Evolutionary conservation across 345 rosid genomes (phyloP), one percentile per base, ranked within the genome.

Genomic region (Garcia nutans): DNA sequence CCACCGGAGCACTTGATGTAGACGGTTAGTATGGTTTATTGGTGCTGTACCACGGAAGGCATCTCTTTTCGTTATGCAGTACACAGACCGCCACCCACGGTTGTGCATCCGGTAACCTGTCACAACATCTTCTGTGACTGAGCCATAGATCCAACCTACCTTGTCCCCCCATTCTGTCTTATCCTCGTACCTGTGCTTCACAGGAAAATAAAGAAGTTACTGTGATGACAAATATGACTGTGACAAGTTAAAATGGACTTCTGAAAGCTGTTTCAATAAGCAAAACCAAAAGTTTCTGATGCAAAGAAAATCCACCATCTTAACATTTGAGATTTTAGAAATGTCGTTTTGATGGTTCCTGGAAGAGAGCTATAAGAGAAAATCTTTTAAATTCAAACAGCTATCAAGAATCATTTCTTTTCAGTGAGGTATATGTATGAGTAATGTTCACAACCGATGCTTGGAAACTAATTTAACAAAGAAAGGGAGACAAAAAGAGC

Each of bases 91-190:
- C 98, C 98, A 94, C 16, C 98, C 98, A 3, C 98, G 92, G 87
- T 94, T 94, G 82, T 94, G 98, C 97, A 94, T 94, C 60, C 98
- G 85, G 67, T 92, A 94, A 1, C 98, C 98, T 0, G 98, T 94
- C 28, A 94, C 97, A 71, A 94, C 98, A 44, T 94, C 97, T 78
- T 88, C 92, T 2, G 93, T 90, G 24, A 90, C 93, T 0, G 93
- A 89, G 1, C 93, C 93, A 60, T 94, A 94, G 64, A 93, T 93
- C 98, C 98, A 94, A 19, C 98, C 98, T 50, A 90, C 75, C 79
- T 89, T 89, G 0, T 86, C 85, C 26, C 98, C 97, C 97, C 98
- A 94, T 50, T 91, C 98, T 0, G 97, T 92, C 77, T 91, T 94
- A 76, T 94, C 97, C 82, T 94, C 98, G 5, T 73, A 89, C 92